These are phyloP conservation scores for Ramaria sp. DNA, from an alignment of 768 basidiomycete species.

Conservation along the genomic window DNA sequence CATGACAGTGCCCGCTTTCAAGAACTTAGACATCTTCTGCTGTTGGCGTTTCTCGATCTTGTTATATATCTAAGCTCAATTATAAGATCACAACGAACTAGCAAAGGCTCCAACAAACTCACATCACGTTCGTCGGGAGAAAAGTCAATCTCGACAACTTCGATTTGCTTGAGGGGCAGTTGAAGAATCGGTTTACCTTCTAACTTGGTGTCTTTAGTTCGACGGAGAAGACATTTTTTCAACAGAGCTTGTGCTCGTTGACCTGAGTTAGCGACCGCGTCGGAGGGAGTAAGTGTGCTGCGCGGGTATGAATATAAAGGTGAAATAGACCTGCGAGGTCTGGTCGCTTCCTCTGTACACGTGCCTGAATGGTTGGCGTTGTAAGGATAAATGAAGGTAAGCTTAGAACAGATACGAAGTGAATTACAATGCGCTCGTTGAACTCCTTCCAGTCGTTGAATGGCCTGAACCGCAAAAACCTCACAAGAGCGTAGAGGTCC, in stretches of 20 bases:
- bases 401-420: background rate
- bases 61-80: conserved; percentile 18
- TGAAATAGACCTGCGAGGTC: conserved; percentile 41
- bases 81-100: background rate
- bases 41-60: conserved; percentile 18
- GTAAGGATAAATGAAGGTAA: background rate
- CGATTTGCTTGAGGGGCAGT: conserved; percentile 50
- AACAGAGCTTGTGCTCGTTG: conserved; percentile 59
- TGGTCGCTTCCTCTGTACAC: conserved; percentile 44
- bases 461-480: conserved; percentile 57
- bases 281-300: background rate
- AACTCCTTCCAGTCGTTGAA: conserved; percentile 61
- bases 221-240: conserved; percentile 54
- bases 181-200: conserved; percentile 56
- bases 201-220: conserved; percentile 55
- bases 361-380: conserved; percentile 26
- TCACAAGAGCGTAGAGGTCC: conserved; percentile 60
- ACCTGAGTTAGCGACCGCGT: conserved; percentile 19
- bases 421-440: conserved; percentile 41
- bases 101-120: conserved; percentile 11
- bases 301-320: background rate
- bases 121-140: conserved; percentile 56
- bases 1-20: conserved; percentile 51
- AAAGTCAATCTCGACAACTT: conserved; percentile 52
- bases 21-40: conserved; percentile 37